Conservation (phyloP, 352 stramenopile species). For the Globisporangium paroecandrum region DNA sequence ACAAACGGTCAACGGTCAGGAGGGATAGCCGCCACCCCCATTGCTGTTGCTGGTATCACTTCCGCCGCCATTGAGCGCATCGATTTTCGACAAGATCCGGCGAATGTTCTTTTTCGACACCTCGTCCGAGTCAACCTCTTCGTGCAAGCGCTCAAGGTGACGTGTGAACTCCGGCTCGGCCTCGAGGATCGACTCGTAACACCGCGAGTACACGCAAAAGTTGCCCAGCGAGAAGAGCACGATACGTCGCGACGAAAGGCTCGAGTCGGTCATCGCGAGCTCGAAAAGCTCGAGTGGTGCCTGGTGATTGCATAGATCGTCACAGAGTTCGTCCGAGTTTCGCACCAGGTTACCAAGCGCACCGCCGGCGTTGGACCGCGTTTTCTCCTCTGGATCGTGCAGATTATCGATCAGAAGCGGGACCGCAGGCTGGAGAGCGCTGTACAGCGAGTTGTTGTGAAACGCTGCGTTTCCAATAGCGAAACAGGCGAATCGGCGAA, state of each 20-base stretch:
- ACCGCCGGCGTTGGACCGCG: conserved; percentile 88
- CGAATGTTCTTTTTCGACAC: conserved; percentile 69
- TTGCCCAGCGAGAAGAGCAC: conserved; percentile 91
- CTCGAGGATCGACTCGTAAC: conserved; percentile 49
- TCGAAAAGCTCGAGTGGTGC: conserved; percentile 73
- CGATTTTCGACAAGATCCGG: conserved; percentile 60
- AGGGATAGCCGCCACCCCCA: background rate
- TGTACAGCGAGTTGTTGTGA: conserved; percentile 80
- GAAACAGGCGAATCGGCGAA: conserved; percentile 92
- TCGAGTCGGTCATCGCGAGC: conserved; percentile 60
- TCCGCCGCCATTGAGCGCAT: conserved; percentile 19
- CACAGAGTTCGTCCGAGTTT: conserved; percentile 80
- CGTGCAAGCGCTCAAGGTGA: conserved; percentile 51
- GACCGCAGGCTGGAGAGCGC: conserved; percentile 56
- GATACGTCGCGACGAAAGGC: conserved; percentile 67
- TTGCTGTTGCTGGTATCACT: background rate
- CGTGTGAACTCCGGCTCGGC: conserved; percentile 37
- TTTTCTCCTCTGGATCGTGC: conserved; percentile 85
- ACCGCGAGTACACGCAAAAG: conserved; percentile 76
- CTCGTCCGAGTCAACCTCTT: conserved; percentile 62
- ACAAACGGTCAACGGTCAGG: background rate
- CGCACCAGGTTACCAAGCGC: conserved; percentile 91
- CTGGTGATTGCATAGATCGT: conserved; percentile 52
- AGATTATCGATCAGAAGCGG: conserved; percentile 66
- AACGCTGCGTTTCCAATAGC: conserved; percentile 94